These are phyloP conservation scores for Choiromyces venosus DNA, from an alignment of 495 filamentous ascomycete genomes.

Conservation along the genomic window DNA sequence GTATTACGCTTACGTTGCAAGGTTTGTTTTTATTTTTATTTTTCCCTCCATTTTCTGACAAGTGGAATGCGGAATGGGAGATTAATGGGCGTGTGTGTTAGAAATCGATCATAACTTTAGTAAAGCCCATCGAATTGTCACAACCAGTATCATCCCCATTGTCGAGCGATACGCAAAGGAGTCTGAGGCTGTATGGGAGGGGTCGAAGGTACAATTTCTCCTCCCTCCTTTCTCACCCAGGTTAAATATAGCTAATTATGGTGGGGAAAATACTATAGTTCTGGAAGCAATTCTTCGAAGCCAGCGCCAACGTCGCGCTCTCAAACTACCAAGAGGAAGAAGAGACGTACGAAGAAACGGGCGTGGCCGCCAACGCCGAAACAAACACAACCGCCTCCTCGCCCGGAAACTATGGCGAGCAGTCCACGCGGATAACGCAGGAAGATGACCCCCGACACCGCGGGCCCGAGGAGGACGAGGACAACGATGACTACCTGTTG, in stretches of 20 bases:
- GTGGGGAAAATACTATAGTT: slow-evolving; percentile 55
- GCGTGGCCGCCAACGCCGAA: slow-evolving; percentile 44
- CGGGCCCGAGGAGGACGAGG: slow-evolving; percentile 36
- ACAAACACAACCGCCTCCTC: slow-evolving; percentile 42
- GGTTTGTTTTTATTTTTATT: slow-evolving; percentile 49
- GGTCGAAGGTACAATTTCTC: slow-evolving; percentile 64
- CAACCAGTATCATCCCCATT: slow-evolving; percentile 81
- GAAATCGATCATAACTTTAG: slow-evolving; percentile 99
- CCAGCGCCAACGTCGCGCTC: slow-evolving; percentile 93
- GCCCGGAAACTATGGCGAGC: slow-evolving; percentile 43
- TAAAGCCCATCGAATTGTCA: slow-evolving; percentile 92
- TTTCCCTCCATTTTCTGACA: slow-evolving; percentile 13
- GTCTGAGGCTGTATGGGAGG: slow-evolving; percentile 91
- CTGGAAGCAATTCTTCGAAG: slow-evolving; percentile 99
- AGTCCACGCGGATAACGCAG: slow-evolving; percentile 40
- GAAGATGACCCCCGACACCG: slow-evolving; percentile 36
- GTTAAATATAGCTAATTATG: slow-evolving; percentile 15
- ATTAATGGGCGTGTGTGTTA: slow-evolving; percentile 38
- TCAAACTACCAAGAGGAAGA: slow-evolving; percentile 85
- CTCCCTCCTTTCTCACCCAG: background rate
- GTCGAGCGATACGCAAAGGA: slow-evolving; percentile 96
- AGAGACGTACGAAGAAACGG: slow-evolving; percentile 47
- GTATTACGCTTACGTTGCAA: slow-evolving; percentile 92
- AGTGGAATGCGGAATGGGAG: background rate
- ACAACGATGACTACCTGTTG: slow-evolving; percentile 51